phyloP scores from a whole-genome alignment of 441 rosid genomes.

The Pelargonium exstipulatum region DNA sequence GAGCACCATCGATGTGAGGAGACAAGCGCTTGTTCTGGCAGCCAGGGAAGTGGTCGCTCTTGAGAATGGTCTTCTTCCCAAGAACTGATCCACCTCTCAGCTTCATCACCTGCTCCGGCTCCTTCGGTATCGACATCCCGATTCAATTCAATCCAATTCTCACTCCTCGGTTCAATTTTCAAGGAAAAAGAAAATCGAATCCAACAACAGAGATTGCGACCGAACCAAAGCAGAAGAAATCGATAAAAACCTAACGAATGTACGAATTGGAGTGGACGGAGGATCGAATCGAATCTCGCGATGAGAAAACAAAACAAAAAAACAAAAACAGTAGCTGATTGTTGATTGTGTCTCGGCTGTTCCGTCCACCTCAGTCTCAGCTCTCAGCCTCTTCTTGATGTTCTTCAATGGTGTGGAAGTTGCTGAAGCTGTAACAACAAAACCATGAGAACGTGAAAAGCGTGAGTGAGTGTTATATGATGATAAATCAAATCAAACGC shows the following conservation, averaged over 20 bases:
- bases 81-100: conserved; percentile 91
- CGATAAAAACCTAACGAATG: background rate
- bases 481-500: background rate
- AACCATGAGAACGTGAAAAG: conserved; percentile 17
- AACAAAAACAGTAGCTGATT: too few relatives aligned
- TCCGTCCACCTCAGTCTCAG: too few relatives aligned
- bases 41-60: conserved; percentile 97
- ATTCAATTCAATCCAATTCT: background rate
- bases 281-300: too few relatives aligned
- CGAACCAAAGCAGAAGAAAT: background rate
- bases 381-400: background rate
- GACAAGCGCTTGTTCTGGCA: conserved; percentile 90
- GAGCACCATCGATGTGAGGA: conserved; percentile 97
- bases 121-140: conserved; percentile 70
- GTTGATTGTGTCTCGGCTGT: too few relatives aligned
- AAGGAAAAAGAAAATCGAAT: background rate
- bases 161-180: background rate
- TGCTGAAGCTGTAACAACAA: background rate
- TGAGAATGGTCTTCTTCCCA: conserved; percentile 91
- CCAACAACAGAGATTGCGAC: background rate
- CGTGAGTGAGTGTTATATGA: conserved; percentile 6
- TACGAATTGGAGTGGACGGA: too few relatives aligned
- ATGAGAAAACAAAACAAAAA: too few relatives aligned
- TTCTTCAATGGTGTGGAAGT: background rate
- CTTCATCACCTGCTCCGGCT: conserved; percentile 90